Evolutionary conservation across 805 yeast species (phyloP).

Genomic region (Grigorovia transvaalensis): DNA sequence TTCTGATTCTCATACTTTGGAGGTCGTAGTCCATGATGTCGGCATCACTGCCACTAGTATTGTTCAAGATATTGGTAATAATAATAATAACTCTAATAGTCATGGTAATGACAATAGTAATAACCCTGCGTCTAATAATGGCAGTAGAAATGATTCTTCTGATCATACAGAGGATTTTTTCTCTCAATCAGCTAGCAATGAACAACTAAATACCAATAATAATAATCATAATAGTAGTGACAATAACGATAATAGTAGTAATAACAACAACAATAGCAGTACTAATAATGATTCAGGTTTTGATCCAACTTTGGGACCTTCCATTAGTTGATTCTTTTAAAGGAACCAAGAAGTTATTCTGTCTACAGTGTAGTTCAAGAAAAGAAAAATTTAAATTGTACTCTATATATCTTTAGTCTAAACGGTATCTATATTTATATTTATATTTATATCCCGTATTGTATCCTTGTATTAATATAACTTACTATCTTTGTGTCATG

Average conservation of each 20-base stretch:
- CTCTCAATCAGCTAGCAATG: not conserved
- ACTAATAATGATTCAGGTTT: constrained; percentile 12
- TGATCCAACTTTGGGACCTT: constrained; percentile 17
- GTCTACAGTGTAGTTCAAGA: too few species aligned
- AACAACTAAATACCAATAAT: not conserved
- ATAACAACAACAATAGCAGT: not conserved
- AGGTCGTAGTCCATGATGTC: not conserved
- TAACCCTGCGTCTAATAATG: not conserved
- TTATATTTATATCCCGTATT: too few species aligned
- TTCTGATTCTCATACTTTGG: not conserved
- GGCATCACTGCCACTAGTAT: not conserved
- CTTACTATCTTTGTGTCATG: not conserved
- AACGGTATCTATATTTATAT: too few species aligned
- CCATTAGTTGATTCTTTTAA: constrained; percentile 6
- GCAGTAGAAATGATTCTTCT: not conserved
- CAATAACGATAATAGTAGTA: not conserved
- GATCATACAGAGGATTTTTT: not conserved
- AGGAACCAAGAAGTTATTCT: too few species aligned
- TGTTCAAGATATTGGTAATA: not conserved
- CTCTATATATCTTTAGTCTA: too few species aligned
- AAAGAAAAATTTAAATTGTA: not conserved
- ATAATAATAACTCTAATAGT: not conserved
- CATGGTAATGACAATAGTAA: not conserved
- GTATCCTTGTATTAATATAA: not conserved
- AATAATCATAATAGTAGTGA: not conserved